Evolutionary conservation across 2,329 filamentous ascomycete species (phyloP).

Genomic region (Elsinoe necatrix): DNA sequence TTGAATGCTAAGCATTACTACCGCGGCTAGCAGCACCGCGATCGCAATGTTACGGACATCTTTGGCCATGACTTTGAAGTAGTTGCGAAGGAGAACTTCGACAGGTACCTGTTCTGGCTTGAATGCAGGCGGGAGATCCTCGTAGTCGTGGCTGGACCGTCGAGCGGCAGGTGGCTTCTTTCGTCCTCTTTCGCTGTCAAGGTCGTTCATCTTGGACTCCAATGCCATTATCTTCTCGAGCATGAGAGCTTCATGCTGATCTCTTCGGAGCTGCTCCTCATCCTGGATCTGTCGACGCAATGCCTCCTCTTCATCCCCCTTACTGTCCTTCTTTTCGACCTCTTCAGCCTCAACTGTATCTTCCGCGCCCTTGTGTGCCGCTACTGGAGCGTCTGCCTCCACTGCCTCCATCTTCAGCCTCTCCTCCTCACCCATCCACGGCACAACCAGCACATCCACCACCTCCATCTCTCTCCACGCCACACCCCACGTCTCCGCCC

Average conservation of each 20-base stretch:
- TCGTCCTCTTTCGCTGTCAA: not conserved
- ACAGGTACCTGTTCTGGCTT: conserved; percentile 41
- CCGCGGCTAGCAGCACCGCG: conserved; percentile 30
- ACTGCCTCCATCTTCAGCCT: conserved; percentile 18
- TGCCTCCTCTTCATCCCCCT: conserved; percentile 7
- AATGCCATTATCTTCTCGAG: not conserved
- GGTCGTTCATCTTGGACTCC: not conserved
- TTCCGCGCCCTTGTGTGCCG: not conserved
- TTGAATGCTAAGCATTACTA: not conserved
- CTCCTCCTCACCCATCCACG: conserved; percentile 39
- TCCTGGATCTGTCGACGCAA: not conserved
- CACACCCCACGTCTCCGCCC: conserved; percentile 80
- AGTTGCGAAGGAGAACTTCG: conserved; percentile 45
- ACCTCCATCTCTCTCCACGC: conserved; percentile 98
- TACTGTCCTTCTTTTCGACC: not conserved
- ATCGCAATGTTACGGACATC: conserved; percentile 49
- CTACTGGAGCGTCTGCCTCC: not conserved
- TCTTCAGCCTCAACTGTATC: not conserved
- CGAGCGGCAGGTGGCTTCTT: too few relatives aligned
- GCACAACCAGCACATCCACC: conserved; percentile 87
- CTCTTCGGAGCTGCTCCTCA: not conserved
- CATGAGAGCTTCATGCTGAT: not conserved
- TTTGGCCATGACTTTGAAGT: conserved; percentile 42
- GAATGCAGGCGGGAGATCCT: conserved; percentile 27
- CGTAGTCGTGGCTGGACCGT: not conserved